These are phyloP conservation scores for Coemansia sp. DNA, from an alignment of 192 early-diverging fungal species.

Conservation along the genomic window DNA sequence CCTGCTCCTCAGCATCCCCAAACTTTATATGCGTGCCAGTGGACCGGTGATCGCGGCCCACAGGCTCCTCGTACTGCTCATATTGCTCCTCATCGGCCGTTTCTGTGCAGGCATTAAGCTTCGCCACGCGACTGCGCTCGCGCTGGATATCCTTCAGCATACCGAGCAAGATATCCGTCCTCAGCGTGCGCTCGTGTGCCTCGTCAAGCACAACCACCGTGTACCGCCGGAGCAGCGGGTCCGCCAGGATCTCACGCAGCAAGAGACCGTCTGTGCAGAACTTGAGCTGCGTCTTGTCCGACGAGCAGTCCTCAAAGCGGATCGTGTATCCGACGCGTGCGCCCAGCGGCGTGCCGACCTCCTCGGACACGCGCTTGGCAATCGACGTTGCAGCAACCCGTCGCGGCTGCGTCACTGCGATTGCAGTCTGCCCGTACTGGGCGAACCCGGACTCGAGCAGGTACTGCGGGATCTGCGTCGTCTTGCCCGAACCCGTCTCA, in stretches of 20 bases:
- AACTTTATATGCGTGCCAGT: conserved; percentile 28
- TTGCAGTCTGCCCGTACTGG: conserved; percentile 57
- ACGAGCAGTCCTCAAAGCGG: conserved; percentile 92
- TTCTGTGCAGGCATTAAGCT: conserved; percentile 8
- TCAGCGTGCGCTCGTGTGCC: conserved; percentile 95
- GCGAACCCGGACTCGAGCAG: conserved; percentile 67
- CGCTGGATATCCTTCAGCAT: conserved; percentile 88
- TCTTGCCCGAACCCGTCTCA: conserved; percentile 81
- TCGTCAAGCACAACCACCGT: conserved; percentile 91
- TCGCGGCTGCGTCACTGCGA: conserved; percentile 83
- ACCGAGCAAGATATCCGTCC: conserved; percentile 97
- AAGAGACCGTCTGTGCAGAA: conserved; percentile 98
- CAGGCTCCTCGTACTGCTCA: not conserved
- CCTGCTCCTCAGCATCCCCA: conserved; percentile 1
- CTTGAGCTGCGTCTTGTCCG: conserved; percentile 74
- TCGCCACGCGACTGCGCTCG: conserved; percentile 53
- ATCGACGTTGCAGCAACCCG: conserved; percentile 83
- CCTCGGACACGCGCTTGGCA: conserved; percentile 75
- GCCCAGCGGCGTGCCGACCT: conserved; percentile 69
- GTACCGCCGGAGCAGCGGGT: conserved; percentile 75
- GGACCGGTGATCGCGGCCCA: conserved; percentile 16
- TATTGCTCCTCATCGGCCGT: not conserved
- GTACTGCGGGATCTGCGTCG: conserved; percentile 94
- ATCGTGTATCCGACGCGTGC: conserved; percentile 90
- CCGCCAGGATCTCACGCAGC: conserved; percentile 83